Base-by-base conservation (phyloP, 2,329 filamentous ascomycete genomes). In the Neofusicoccum kwambonambiense region DNA sequence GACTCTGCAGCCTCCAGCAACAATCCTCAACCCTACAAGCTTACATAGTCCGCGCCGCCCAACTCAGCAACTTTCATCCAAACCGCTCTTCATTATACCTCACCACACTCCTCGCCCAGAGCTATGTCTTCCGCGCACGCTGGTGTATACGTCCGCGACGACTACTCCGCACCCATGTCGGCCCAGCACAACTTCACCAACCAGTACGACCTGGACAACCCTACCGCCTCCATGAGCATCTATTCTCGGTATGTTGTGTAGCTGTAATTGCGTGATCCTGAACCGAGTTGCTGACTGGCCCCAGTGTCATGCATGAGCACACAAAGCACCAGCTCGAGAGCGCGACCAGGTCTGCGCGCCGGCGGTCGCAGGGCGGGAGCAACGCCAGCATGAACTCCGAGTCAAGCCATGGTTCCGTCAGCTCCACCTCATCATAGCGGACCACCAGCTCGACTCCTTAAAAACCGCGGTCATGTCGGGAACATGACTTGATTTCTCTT, bases 261-360 rank as follows among this genome's bases (percentile, higher is more conserved):
- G 27, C 13, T 17, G 11, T n/a, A 17, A 17, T 12, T 42, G 4
- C 5, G 19, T n/a, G 12, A 35, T 5, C 34, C 27, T 39, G 12
- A 9, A 0, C 37, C 11, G n/a, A n/a, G 19, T 31, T 45, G 45
- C 19, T 61, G 42, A 62, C 56, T 5, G 27, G 12, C 17, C 4
- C 3, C 54, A 82, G 80, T 57, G 75, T 82, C 60, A 82, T 83
- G 80, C 81, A 82, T 66, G 77, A 82, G 67, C 81, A 83, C 73
- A 83, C 81, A 68, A 81, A 80, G 72, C 76, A 77, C 58, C 81
- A 83, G 69, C 79, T 82, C 51, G 78, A 75, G 58, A 78, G 75
- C 51, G 80, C 81, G 0, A 79, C 79, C 52, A 75, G 75, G 66
- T 82, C 80, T 8, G 79, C 79, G 3, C 76, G 79, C 37, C 74